Base-by-base conservation (phyloP, 2,329 filamentous ascomycete genomes). In the Drechslerella coelobrocha region DNA sequence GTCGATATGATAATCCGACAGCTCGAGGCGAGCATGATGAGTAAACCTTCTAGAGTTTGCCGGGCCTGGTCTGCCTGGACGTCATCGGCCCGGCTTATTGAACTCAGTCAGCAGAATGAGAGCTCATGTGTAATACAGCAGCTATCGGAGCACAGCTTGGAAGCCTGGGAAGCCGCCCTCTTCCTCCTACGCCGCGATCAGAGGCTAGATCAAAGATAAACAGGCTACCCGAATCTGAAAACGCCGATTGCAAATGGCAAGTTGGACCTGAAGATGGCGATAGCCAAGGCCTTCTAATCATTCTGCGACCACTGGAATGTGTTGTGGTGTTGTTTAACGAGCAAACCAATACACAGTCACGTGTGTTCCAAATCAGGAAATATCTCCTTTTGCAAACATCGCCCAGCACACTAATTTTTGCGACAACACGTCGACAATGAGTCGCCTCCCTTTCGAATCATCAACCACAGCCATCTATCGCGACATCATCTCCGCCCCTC, bases 101-200 rank as follows among this genome's bases (percentile, higher is more conserved):
- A 10, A 34, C 50, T 41, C 63, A 55, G 63, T 69, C 56, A 69
- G 65, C 65, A 62, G 57, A 53, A 17, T 37, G 26, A 54, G 52
- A 62, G 65, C 65, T 69, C 51, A n/a, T n/a, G 53, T 27, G 65
- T 68, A 68, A 68, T 68, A 54, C 48, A 17, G 17, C 48, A 48
- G 52, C 37, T 50, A 26, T 23, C 55, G 41, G 27, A 4, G 43
- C 19, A 8, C 19, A 47, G 26, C 41, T 19, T 37, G n/a, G 34
- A 34, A 3, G n/a, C 17, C 17, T 17, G 19, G 9, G 17, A 48
- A 34, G 50, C 27, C 2, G 17, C 37, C 19, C 6, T 9, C 41
- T 48, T 48, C 26, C 26, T 59, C 55, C n/a, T n/a, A n/a, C n/a
- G n/a, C n/a, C n/a, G n/a, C n/a, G n/a, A n/a, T n/a, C n/a, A n/a